A percentile compares a stretch with the other conserved stretches of the same genome.
These are phyloP conservation scores for Cryphonectria japonica DNA, from an alignment of 2,329 filamentous ascomycete species.

Conservation along the genomic window DNA sequence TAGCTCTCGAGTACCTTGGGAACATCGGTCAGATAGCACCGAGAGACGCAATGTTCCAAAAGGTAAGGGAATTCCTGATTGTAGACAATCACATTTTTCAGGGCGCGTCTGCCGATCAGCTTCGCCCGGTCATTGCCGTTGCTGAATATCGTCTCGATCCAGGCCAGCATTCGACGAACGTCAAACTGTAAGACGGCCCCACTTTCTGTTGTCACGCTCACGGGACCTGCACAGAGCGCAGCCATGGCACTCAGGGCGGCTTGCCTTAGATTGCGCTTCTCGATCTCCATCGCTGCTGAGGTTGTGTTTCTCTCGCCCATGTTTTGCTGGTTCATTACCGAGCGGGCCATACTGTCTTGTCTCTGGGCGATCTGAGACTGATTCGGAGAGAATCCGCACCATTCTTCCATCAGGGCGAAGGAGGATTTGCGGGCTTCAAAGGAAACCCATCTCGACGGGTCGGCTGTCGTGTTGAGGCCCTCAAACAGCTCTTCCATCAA, in stretches of 20 bases:
- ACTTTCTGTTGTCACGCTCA: slow-evolving; percentile 86
- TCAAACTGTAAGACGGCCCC: slow-evolving; percentile 90
- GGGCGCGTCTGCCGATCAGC: slow-evolving; percentile 81
- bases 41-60: slow-evolving; percentile 85
- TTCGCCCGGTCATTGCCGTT: slow-evolving; percentile 91
- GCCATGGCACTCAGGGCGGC: slow-evolving; percentile 96
- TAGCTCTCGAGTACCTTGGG: slow-evolving; percentile 91
- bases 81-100: slow-evolving; percentile 87
- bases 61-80: slow-evolving; percentile 87
- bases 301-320: slow-evolving; percentile 75
- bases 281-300: slow-evolving; percentile 92
- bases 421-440: slow-evolving; percentile 96
- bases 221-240: slow-evolving; percentile 81
- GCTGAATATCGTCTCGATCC: slow-evolving; percentile 95
- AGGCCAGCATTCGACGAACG: slow-evolving; percentile 86
- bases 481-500: slow-evolving; percentile 92
- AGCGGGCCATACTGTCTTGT: slow-evolving; percentile 86
- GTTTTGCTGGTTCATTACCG: slow-evolving; percentile 78
- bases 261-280: slow-evolving; percentile 88
- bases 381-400: slow-evolving; percentile 97
- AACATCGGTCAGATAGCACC: slow-evolving; percentile 82
- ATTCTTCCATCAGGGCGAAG: slow-evolving; percentile 97
- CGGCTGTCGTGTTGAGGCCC: slow-evolving; percentile 81
- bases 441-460: slow-evolving; percentile 92
- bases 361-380: slow-evolving; percentile 78